A percentile compares a stretch with the other conserved stretches of the same genome.
These are phyloP conservation scores for Talaromyces liani DNA, from an alignment of 495 filamentous ascomycete species.

Conservation along the genomic window DNA sequence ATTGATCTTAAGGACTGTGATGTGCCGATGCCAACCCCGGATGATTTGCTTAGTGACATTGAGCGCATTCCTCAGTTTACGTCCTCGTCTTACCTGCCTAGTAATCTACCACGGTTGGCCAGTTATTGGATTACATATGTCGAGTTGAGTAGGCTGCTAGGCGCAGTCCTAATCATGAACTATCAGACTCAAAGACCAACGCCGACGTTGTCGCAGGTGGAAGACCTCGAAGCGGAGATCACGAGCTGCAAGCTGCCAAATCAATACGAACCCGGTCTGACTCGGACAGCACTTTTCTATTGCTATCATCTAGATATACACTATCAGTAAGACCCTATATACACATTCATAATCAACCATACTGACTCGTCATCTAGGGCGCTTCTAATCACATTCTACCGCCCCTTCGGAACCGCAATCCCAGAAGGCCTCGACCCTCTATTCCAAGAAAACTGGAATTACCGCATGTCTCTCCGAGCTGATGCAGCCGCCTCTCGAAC, in stretches of 20 bases:
- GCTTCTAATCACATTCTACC: conserved; percentile 24
- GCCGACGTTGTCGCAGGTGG: conserved; percentile 14
- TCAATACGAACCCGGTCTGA: conserved; percentile 11
- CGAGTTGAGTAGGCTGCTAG: conserved; percentile 20
- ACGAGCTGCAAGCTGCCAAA: conserved; percentile 15
- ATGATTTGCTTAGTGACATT: conserved; percentile 25
- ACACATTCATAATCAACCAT: conserved; percentile 1
- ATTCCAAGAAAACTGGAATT: conserved; percentile 14
- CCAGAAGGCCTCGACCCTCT: conserved; percentile 10
- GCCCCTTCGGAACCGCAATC: conserved; percentile 14
- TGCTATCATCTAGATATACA: conserved; percentile 26
- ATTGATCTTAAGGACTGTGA: conserved; percentile 31
- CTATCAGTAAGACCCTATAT: conserved; percentile 20
- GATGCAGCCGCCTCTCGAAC: conserved; percentile 26
- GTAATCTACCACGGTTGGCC: conserved; percentile 18
- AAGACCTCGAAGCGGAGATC: conserved; percentile 18
- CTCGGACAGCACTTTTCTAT: conserved; percentile 16
- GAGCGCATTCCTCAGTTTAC: conserved; percentile 5
- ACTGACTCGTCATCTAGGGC: conserved; percentile 13
- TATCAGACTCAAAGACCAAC: conserved; percentile 13
- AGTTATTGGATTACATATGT: conserved; percentile 25
- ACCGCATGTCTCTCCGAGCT: conserved; percentile 14
- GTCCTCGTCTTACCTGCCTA: conserved; percentile 12
- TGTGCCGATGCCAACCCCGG: conserved; percentile 16
- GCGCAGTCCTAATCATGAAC: conserved; percentile 16